phyloP scores from a whole-genome alignment of 2,329 filamentous ascomycete genomes.

The Aspergillus ochraceus region DNA sequence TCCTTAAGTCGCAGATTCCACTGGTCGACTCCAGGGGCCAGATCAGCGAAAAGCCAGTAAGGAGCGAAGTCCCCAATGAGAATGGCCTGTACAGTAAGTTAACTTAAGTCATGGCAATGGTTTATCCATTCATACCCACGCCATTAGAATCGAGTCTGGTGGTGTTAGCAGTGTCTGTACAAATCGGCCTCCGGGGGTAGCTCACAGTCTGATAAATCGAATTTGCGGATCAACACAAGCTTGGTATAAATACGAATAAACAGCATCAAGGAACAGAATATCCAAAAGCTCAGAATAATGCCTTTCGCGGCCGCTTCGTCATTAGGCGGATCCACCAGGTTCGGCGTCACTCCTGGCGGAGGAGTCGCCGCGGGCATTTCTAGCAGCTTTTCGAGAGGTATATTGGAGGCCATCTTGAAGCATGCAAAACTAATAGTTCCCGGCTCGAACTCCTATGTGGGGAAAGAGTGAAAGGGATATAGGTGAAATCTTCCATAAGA shows the following conservation, averaged over 20 bases:
- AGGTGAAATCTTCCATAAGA: too few species aligned
- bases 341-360: constrained; percentile 1
- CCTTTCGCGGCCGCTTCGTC: not conserved
- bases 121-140: constrained; percentile 1
- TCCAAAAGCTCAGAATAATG: not conserved
- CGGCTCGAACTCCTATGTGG: too few species aligned
- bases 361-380: not conserved
- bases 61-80: constrained; percentile 4
- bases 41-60: not conserved
- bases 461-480: too few species aligned
- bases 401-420: not conserved
- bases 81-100: not conserved
- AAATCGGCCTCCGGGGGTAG: not conserved
- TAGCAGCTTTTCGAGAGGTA: constrained; percentile 1
- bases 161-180: not conserved
- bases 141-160: constrained; percentile 1
- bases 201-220: constrained; percentile 8
- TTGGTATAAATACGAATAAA: constrained; percentile 7
- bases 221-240: not conserved
- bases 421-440: too few species aligned
- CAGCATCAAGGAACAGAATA: not conserved
- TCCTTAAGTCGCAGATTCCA: not conserved
- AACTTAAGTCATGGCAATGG: not conserved
- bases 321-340: constrained; percentile 4
- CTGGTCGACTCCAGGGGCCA: not conserved